Evolutionary conservation across 2,329 filamentous ascomycete genomes (phyloP).

Genomic region (Septoria petroselini): DNA sequence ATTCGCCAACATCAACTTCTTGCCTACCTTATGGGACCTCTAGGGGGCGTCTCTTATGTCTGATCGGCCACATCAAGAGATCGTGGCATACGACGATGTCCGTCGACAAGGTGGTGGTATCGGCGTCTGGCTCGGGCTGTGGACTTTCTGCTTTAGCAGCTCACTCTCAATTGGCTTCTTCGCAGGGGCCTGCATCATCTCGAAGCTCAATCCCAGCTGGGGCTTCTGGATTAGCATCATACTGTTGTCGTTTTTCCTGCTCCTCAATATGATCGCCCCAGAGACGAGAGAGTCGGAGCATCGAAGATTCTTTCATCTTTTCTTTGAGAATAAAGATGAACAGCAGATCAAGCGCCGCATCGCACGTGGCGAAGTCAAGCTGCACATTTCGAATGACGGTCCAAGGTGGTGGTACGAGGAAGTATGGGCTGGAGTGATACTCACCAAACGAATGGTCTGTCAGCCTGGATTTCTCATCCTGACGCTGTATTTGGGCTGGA

Average conservation of each 20-base stretch:
- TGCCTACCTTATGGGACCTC: conserved; percentile 67
- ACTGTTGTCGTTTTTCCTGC: conserved; percentile 60
- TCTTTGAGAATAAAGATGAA: conserved; percentile 45
- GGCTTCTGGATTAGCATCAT: conserved; percentile 73
- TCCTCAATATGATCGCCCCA: conserved; percentile 68
- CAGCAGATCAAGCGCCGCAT: conserved; percentile 54
- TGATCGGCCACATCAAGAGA: conserved; percentile 67
- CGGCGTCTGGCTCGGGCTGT: conserved; percentile 74
- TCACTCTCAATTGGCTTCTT: conserved; percentile 70
- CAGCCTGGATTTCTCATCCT: conserved; percentile 72
- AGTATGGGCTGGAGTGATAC: conserved; percentile 64
- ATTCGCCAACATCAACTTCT: conserved; percentile 74
- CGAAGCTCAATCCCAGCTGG: conserved; percentile 63
- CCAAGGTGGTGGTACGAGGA: conserved; percentile 77
- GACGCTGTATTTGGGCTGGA: conserved; percentile 71
- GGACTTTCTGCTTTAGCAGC: conserved; percentile 74
- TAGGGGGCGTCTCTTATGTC: conserved; percentile 75
- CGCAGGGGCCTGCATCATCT: conserved; percentile 67
- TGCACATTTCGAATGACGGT: conserved; percentile 69
- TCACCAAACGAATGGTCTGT: conserved; percentile 67
- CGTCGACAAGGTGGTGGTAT: conserved; percentile 73
- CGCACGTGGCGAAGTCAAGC: conserved; percentile 70
- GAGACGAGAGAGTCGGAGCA: conserved; percentile 69
- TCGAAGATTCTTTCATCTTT: conserved; percentile 65
- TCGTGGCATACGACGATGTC: conserved; percentile 64